A percentile compares a stretch with the other conserved stretches of the same genome.
phyloP scores from a whole-genome alignment of 208 protist species.

The Trypanosoma grayi region DNA sequence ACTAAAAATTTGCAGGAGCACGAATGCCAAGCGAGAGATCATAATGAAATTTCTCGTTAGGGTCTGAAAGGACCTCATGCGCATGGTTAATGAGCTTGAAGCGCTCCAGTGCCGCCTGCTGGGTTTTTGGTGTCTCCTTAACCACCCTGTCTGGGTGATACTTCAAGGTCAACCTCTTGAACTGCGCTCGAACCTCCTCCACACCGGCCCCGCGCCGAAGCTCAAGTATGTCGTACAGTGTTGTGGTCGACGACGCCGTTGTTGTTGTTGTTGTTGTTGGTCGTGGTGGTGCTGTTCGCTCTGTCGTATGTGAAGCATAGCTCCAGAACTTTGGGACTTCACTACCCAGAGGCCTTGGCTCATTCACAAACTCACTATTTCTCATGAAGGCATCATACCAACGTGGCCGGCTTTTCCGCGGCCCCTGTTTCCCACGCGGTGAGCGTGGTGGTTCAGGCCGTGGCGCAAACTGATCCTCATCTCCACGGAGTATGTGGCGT shows the following conservation, averaged over 20 bases:
- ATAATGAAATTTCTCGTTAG: constrained; percentile 90
- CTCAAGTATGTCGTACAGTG: constrained; percentile 70
- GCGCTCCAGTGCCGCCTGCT: constrained; percentile 42
- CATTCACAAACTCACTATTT: not conserved
- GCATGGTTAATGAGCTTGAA: constrained; percentile 95
- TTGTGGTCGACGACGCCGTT: constrained; percentile 4
- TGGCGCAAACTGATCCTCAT: constrained; percentile 30
- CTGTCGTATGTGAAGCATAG: not conserved
- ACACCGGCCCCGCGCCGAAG: constrained; percentile 31
- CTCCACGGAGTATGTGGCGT: constrained; percentile 35
- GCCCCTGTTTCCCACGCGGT: not conserved
- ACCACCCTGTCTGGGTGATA: constrained; percentile 83
- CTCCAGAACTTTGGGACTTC: no score
- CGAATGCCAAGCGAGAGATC: constrained; percentile 59
- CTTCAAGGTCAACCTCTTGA: constrained; percentile 62
- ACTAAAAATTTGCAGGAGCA: not conserved
- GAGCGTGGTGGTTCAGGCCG: constrained; percentile 3
- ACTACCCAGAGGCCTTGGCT: not conserved
- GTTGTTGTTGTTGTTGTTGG: not conserved
- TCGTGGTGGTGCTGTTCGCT: no score
- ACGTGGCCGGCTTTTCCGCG: not conserved
- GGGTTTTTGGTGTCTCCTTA: constrained; percentile 28
- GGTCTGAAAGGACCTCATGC: constrained; percentile 94
- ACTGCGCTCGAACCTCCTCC: constrained; percentile 55
- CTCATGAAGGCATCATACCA: constrained; percentile 19